These are phyloP conservation scores for Epichloe typhina DNA, from an alignment of 2,329 filamentous ascomycete species.

Conservation along the genomic window DNA sequence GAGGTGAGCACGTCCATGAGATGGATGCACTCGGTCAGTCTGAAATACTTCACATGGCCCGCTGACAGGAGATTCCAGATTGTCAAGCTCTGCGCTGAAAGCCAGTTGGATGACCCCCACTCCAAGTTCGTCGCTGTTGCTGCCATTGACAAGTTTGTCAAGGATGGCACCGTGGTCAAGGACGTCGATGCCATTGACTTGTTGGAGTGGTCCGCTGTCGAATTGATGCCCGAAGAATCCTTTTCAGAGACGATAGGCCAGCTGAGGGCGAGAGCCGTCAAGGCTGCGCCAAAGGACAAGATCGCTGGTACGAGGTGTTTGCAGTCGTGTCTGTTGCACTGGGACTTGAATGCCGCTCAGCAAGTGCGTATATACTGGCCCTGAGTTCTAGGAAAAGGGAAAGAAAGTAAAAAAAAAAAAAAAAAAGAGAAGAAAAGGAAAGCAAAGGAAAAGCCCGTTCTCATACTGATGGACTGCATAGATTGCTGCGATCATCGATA, in stretches of 20 bases:
- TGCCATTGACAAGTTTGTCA: slow-evolving; percentile 32
- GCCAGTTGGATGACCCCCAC: slow-evolving; percentile 34
- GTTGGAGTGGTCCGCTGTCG: slow-evolving; percentile 39
- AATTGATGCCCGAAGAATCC: slow-evolving; percentile 23
- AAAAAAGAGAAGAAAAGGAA: neutral
- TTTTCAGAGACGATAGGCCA: slow-evolving; percentile 35
- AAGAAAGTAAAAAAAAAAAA: no score
- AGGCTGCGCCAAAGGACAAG: slow-evolving; percentile 37
- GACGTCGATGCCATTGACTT: slow-evolving; percentile 40
- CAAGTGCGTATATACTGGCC: slow-evolving; percentile 26
- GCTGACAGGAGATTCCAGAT: slow-evolving; percentile 18
- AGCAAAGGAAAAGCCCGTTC: no score
- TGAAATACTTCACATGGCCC: neutral
- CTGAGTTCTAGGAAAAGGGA: neutral
- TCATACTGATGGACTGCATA: slow-evolving; percentile 12
- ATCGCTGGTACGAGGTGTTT: slow-evolving; percentile 29
- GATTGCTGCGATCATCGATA: slow-evolving; percentile 42
- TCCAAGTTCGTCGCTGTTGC: slow-evolving; percentile 32
- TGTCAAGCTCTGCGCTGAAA: slow-evolving; percentile 36
- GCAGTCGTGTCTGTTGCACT: slow-evolving; percentile 38
- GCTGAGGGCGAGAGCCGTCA: slow-evolving; percentile 36
- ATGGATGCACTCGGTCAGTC: neutral
- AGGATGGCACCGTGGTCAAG: slow-evolving; percentile 31
- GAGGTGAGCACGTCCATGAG: slow-evolving; percentile 24
- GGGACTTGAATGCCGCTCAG: slow-evolving; percentile 44